Base-by-base conservation (phyloP, 192 early-diverging fungal genomes). In the Entomortierella lignicola region DNA sequence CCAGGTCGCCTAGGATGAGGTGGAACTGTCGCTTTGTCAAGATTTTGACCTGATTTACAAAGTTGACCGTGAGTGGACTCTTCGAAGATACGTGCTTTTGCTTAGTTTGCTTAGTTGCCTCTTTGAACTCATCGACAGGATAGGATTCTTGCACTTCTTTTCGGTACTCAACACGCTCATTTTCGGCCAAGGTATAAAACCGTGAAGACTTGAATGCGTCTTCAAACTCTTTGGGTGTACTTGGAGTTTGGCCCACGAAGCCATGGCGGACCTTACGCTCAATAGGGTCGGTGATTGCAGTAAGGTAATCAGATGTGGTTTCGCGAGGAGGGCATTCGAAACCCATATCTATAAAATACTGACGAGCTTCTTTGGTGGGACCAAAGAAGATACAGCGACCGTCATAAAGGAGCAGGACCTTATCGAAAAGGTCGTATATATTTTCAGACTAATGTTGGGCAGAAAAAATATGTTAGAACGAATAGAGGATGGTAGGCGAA, bases 371-470 rank as follows among this genome's bases (percentile, higher is more conserved):
- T 55, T 69, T 72, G 8, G 70, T 82, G 26, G 90, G 92, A 3
- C 92, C 92, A 84, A 90, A 92, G 77, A 88, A 93, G 61, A 92
- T 83, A 61, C 87, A 87, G 31, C 85, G 85, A 63, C 92, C 92
- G 27, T 90, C 83, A 58, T 91, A 89, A 3, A 93, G 60, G 20
- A 93, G 83, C 60, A 92, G 71, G 11, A 89, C 85, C 59, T 82
- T 91, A 81, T 93, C 91, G 72, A 93, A 93, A 25, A 93, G 73
- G 32, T 86, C 77, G 74, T 88, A 93, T 55, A 94, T 93, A 83
- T 85, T 91, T 69, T 96, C 92, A 8, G 91, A 79, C 75, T 79
- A n/a, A n/a, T n/a, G n/a, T n/a, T n/a, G n/a, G n/a, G n/a, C n/a
- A n/a, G n/a, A n/a, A n/a, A n/a, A n/a, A n/a, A n/a, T n/a, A n/a